Percentiles rank a stretch among this genome's conserved stretches.
Evolutionary conservation across 1,284 basidiomycete species (phyloP).

Genomic region (Melampsora larici-populina): DNA sequence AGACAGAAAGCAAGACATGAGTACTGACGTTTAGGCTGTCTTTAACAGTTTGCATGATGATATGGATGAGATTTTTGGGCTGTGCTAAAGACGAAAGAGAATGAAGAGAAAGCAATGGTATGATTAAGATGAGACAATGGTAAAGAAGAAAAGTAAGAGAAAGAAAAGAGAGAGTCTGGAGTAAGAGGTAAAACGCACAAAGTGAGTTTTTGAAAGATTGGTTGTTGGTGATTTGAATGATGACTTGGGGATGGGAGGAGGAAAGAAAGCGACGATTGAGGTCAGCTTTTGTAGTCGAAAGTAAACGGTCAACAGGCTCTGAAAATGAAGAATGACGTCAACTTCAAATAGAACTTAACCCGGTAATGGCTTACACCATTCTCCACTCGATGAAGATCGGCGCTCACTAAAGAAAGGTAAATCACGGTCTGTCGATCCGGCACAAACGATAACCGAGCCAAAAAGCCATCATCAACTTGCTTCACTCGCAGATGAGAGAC

Average conservation of each 20-base stretch:
- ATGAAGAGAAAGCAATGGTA: neutral
- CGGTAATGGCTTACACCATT: too few relatives aligned
- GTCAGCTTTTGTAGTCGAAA: conserved; percentile 25
- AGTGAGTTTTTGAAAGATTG: neutral
- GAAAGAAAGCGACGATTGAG: neutral
- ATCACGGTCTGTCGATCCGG: too few relatives aligned
- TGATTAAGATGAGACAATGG: neutral
- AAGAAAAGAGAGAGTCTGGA: neutral
- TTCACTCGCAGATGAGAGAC: too few relatives aligned
- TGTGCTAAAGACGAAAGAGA: neutral
- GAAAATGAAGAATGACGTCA: too few relatives aligned
- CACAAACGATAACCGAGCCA: too few relatives aligned
- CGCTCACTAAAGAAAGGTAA: too few relatives aligned
- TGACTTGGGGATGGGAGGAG: neutral
- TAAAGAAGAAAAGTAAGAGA: neutral
- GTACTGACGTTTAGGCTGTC: conserved; percentile 28
- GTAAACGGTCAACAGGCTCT: neutral
- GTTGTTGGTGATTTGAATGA: conserved; percentile 5
- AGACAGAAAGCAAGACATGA: neutral
- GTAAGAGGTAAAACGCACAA: neutral
- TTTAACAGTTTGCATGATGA: conserved; percentile 38
- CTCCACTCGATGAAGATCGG: too few relatives aligned
- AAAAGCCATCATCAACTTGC: too few relatives aligned
- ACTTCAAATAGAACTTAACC: too few relatives aligned
- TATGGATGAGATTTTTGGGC: neutral